Percentiles rank a stretch among this genome's conserved stretches.
These are phyloP conservation scores for Candida chilensis DNA, from an alignment of 805 yeast genomes.

Conservation along the genomic window DNA sequence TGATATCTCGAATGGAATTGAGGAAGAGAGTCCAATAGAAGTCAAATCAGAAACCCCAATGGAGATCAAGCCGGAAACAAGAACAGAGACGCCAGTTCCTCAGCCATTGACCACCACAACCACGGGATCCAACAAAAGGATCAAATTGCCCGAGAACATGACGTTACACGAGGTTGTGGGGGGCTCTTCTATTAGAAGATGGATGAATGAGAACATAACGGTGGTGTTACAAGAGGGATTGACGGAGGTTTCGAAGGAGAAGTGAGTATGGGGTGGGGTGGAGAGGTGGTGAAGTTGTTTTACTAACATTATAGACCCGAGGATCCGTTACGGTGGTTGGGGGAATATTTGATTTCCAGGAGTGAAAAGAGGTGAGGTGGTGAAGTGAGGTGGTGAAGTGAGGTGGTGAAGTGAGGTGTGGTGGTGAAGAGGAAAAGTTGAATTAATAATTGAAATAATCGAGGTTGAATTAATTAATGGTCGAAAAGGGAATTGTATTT, in stretches of 20 bases:
- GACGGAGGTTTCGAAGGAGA: conserved; percentile 36
- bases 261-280: too few species aligned
- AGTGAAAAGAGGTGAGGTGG: conserved; percentile 16
- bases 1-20: too few species aligned
- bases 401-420: too few species aligned
- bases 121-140: background rate
- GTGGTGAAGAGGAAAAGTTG: too few species aligned
- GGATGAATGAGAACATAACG: conserved; percentile 57
- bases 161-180: conserved; percentile 48
- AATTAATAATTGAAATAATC: too few species aligned
- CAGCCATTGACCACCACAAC: background rate
- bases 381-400: too few species aligned
- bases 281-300: too few species aligned
- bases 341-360: conserved; percentile 39
- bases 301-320: conserved; percentile 23
- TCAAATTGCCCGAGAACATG: conserved; percentile 5
- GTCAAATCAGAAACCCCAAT: too few species aligned
- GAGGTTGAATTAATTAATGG: too few species aligned
- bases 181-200: conserved; percentile 65
- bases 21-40: background rate
- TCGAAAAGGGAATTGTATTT: too few species aligned
- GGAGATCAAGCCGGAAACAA: background rate
- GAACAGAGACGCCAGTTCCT: conserved; percentile 1
- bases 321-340: conserved; percentile 44
- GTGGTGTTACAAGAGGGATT: conserved; percentile 59